Evolutionary conservation across 495 filamentous ascomycete species (phyloP).

Genomic region (Neurospora intermedia): DNA sequence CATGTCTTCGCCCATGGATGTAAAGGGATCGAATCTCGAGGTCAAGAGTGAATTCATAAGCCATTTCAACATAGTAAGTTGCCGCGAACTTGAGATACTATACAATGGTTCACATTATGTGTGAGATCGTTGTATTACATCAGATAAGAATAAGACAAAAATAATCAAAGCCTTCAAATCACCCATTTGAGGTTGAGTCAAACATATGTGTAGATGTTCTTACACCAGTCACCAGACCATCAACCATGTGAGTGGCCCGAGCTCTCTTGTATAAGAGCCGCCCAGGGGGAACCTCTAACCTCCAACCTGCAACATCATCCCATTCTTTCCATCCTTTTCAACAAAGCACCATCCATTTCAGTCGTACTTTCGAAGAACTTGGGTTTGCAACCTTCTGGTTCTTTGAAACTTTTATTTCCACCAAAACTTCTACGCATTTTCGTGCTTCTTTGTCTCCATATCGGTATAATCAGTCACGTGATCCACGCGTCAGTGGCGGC

Average conservation of each 20-base stretch:
- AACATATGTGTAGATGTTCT: not conserved
- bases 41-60: not conserved
- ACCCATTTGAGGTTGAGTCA: not conserved
- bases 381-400: not conserved
- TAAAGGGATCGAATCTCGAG: not conserved
- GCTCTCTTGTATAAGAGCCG: not conserved
- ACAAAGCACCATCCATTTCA: not conserved
- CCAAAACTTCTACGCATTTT: not conserved
- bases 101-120: not conserved
- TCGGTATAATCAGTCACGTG: not conserved
- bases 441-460: not conserved
- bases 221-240: not conserved
- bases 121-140: not conserved
- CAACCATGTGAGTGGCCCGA: not conserved
- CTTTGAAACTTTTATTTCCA: not conserved
- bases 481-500: not conserved
- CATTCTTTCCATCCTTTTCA: not conserved
- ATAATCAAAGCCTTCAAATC: not conserved
- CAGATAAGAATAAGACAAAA: too few relatives aligned
- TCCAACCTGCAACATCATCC: not conserved
- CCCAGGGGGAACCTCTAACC: not conserved
- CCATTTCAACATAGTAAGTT: not conserved
- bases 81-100: not conserved
- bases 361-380: not conserved
- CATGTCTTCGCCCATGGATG: not conserved